Conservation (phyloP, 345 rosid genomes). For the Melaleuca alternifolia region DNA sequence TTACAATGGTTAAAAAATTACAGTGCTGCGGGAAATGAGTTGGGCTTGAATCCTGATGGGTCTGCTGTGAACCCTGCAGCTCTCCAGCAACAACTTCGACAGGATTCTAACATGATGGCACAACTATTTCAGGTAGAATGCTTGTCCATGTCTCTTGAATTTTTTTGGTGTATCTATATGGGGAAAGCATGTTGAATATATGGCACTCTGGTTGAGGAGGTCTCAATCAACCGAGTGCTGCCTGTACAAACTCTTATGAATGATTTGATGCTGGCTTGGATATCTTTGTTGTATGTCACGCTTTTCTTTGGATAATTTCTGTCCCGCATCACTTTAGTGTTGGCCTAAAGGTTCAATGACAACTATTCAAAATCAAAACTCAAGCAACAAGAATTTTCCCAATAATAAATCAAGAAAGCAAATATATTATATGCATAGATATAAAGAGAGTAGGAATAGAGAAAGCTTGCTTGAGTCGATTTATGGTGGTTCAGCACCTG, state of each 20-base stretch:
- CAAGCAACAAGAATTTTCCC: background rate
- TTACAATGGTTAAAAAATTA: conserved; percentile 6
- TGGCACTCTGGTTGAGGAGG: background rate
- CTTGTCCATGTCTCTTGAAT: background rate
- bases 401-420: background rate
- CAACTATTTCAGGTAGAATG: conserved; percentile 73
- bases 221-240: background rate
- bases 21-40: conserved; percentile 43
- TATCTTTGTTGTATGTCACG: background rate
- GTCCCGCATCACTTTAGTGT: background rate
- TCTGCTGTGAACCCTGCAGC: conserved; percentile 89
- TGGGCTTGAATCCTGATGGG: conserved; percentile 74
- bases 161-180: background rate
- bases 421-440: background rate
- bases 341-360: background rate
- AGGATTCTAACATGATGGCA: conserved; percentile 66
- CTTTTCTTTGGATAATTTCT: background rate
- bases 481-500: background rate
- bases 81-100: conserved; percentile 70
- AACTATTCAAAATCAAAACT: background rate
- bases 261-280: background rate
- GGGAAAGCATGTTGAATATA: background rate
- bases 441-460: background rate
- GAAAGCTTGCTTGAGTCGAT: background rate
- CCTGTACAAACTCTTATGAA: background rate